phyloP scores from a whole-genome alignment of 352 stramenopile genomes.

The Chrysophaeum taylorii region DNA sequence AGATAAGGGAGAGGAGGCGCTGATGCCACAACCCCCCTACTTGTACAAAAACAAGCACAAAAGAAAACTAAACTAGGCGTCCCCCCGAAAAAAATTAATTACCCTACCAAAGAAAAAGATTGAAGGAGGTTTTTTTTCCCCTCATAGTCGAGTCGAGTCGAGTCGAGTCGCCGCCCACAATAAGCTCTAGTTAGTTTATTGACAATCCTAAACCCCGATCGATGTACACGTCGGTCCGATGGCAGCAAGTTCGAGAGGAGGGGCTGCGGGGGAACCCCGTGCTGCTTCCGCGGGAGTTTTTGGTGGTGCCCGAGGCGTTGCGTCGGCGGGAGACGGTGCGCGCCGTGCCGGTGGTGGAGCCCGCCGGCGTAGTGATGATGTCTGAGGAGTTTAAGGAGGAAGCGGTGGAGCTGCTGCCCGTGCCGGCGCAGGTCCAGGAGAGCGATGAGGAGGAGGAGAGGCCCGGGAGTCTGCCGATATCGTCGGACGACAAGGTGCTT shows the following conservation, averaged over 20 bases:
- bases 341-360: not conserved
- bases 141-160: not conserved
- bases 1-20: too few relatives aligned
- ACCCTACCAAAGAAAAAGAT: not conserved
- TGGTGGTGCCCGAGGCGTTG: not conserved
- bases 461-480: not conserved
- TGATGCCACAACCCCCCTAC: too few relatives aligned
- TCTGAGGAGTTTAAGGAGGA: not conserved
- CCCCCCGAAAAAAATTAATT: not conserved
- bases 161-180: not conserved
- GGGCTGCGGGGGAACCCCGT: too few relatives aligned
- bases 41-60: constrained; percentile 1
- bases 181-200: not conserved
- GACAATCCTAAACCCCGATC: not conserved
- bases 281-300: not conserved
- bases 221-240: too few relatives aligned
- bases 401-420: not conserved
- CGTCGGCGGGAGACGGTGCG: not conserved
- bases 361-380: not conserved
- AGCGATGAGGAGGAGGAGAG: not conserved
- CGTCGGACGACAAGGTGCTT: not conserved
- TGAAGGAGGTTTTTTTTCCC: not conserved
- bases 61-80: too few relatives aligned
- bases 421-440: not conserved
- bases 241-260: too few relatives aligned